These are phyloP conservation scores for Penicillium sp. DNA, from an alignment of 2,329 filamentous ascomycete genomes.

Conservation along the genomic window DNA sequence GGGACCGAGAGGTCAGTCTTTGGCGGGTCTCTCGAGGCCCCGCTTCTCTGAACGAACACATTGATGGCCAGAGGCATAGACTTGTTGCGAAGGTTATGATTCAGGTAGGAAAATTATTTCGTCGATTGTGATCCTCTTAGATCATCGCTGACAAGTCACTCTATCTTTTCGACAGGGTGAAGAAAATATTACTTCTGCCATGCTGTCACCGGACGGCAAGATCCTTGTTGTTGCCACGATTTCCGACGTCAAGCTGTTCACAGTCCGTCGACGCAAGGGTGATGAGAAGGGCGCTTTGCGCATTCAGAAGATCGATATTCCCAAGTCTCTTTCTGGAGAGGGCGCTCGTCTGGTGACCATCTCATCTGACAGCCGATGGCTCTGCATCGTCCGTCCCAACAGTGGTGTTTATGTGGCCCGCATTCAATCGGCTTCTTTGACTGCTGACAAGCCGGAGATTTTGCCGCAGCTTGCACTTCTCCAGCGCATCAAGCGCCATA, in stretches of 20 bases:
- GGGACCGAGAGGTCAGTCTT: slow-evolving; percentile 82
- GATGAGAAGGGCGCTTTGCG: slow-evolving; percentile 63
- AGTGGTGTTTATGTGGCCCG: slow-evolving; percentile 59
- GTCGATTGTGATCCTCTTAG: not conserved
- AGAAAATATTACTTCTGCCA: slow-evolving; percentile 76
- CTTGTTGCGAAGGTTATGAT: slow-evolving; percentile 69
- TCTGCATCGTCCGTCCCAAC: slow-evolving; percentile 59
- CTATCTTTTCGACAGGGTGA: slow-evolving; percentile 58
- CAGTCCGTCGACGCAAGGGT: slow-evolving; percentile 58
- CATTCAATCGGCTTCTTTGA: slow-evolving; percentile 45
- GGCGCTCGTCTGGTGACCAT: slow-evolving; percentile 68
- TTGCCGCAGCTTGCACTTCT: slow-evolving; percentile 49
- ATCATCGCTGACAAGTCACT: slow-evolving; percentile 12
- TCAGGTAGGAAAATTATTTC: slow-evolving; percentile 37
- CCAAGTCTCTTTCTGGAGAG: slow-evolving; percentile 55
- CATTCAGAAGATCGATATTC: slow-evolving; percentile 70
- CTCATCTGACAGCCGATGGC: slow-evolving; percentile 51
- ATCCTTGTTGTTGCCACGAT: slow-evolving; percentile 76
- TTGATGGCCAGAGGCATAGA: slow-evolving; percentile 40
- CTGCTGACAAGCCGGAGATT: slow-evolving; percentile 46
- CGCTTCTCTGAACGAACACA: slow-evolving; percentile 51
- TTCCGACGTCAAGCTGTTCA: slow-evolving; percentile 76
- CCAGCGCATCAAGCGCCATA: slow-evolving; percentile 38
- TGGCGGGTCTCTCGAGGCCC: slow-evolving; percentile 63
- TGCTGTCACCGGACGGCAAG: slow-evolving; percentile 70